Conservation (phyloP, 352 stramenopile genomes). For the Globisporangium uncinulatum region DNA sequence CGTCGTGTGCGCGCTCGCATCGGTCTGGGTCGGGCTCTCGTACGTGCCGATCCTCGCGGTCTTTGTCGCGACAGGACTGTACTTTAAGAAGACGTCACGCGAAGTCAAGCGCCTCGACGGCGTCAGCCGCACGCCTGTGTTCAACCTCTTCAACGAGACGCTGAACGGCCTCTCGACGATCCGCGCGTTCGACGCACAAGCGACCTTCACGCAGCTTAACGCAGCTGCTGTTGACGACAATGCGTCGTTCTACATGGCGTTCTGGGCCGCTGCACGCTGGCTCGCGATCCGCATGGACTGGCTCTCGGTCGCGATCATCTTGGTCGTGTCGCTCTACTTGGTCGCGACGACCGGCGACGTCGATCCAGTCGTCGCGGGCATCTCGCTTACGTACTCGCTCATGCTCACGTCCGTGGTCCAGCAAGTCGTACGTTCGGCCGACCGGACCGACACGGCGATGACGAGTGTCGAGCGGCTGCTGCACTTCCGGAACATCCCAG, state of each 20-base stretch:
- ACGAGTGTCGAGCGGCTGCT: conserved; percentile 33
- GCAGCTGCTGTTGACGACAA: conserved; percentile 27
- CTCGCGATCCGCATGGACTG: conserved; percentile 89
- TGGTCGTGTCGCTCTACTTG: conserved; percentile 80
- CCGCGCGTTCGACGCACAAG: conserved; percentile 40
- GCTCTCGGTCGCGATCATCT: conserved; percentile 81
- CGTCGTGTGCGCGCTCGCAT: conserved; percentile 14
- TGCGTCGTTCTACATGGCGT: conserved; percentile 36
- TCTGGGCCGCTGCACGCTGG: conserved; percentile 73
- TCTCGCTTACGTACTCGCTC: conserved; percentile 28
- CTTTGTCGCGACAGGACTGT: conserved; percentile 56
- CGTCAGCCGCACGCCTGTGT: conserved; percentile 82
- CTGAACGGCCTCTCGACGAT: conserved; percentile 67
- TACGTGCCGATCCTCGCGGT: conserved; percentile 13
- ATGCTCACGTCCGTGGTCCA: conserved; percentile 28
- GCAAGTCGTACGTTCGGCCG: neutral
- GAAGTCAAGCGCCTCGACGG: conserved; percentile 61
- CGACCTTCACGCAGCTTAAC: conserved; percentile 4
- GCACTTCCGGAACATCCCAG: conserved; percentile 24
- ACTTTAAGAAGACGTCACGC: conserved; percentile 85
- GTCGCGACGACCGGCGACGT: conserved; percentile 34
- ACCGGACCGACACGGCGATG: conserved; percentile 29
- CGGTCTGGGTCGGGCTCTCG: conserved; percentile 16
- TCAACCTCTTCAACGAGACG: conserved; percentile 91
- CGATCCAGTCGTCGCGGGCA: neutral